phyloP scores from a whole-genome alignment of 1,284 basidiomycete genomes.

The Cutaneotrichosporon sp. region DNA sequence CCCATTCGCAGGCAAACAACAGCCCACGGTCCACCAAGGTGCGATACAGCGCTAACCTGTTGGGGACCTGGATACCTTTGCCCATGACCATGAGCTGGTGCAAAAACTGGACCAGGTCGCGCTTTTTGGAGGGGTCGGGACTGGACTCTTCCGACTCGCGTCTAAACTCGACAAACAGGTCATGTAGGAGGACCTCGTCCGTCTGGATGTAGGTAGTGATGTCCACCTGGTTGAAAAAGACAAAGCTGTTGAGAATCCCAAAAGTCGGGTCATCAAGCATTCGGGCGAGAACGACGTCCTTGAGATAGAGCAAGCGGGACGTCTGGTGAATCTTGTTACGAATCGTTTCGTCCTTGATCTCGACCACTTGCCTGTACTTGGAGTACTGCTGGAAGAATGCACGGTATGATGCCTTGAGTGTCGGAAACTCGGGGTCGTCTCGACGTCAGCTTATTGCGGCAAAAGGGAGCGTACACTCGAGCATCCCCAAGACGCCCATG shows the following conservation, averaged over 20 bases:
- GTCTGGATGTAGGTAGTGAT: constrained; percentile 85
- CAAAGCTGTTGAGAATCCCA: constrained; percentile 91
- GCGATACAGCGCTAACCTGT: constrained; percentile 82
- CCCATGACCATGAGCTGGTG: constrained; percentile 93
- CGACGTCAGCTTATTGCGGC: constrained; percentile 8
- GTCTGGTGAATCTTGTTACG: constrained; percentile 91
- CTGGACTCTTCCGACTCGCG: constrained; percentile 50
- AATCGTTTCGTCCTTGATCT: constrained; percentile 65
- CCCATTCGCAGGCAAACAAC: constrained; percentile 87
- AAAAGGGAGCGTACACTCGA: constrained; percentile 70
- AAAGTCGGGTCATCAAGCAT: constrained; percentile 94
- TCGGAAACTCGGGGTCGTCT: constrained; percentile 97
- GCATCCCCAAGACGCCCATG: constrained; percentile 86
- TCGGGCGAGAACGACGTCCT: constrained; percentile 93
- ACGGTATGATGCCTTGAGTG: constrained; percentile 92
- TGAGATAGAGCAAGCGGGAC: constrained; percentile 92
- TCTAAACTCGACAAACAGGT: constrained; percentile 72
- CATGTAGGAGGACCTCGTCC: constrained; percentile 67
- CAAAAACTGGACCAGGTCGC: constrained; percentile 75
- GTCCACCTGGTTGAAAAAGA: constrained; percentile 99
- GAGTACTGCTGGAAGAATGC: constrained; percentile 78
- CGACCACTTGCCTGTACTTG: constrained; percentile 79
- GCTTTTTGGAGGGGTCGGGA: constrained; percentile 22
- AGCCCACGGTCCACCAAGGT: constrained; percentile 82
- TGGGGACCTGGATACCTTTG: constrained; percentile 87